Evolutionary conservation across 2,329 filamentous ascomycete species (phyloP), one percentile per base, ranked within the genome.

Genomic region (Berkeleyomyces rouxiae): DNA sequence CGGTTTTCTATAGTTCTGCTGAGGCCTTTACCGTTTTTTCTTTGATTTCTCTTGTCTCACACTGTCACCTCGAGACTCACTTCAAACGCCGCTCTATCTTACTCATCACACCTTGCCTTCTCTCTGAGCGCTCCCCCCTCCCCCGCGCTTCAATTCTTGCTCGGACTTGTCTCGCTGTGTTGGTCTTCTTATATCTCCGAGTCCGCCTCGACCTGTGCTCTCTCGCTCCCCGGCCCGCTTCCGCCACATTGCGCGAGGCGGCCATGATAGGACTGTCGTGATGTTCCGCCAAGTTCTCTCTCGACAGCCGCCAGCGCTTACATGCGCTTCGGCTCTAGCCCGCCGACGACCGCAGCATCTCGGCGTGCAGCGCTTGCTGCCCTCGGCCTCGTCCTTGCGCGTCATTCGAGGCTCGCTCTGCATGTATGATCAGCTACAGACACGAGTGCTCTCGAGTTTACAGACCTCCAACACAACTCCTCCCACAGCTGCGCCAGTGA

Each of bases 151-250:
- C 42, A n/a, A 10, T 23, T 53, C 33, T 13, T 42, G 39, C 60
- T 64, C 63, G 60, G 63, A 62, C 60, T 59, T 64, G 47, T 59
- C 60, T 64, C 60, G 59, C 63, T 57, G n/a, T 64, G 13, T 55
- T 33, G 33, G 36, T 53, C 31, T 36, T 43, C 43, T n/a, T 39
- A 51, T 51, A 37, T 13, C 13, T 47, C 37, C 7, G 31, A 44
- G 16, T 40, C 7, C 13, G 44, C 43, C 40, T 43, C 23, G 57
- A 13, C 49, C 11, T 59, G 9, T 31, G 39, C 23, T 6, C 16
- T 59, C 40, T 59, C 37, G 31, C 23, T 6, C 40, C 23, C 10
- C 57, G 16, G 11, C 3, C 31, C 13, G 3, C 36, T 16, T 16
- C 39, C 23, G 40, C 37, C 37, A 31, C 2, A 42, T n/a, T 51